Conservation (phyloP, 495 filamentous ascomycete genomes). For the Neurospora sp. region DNA sequence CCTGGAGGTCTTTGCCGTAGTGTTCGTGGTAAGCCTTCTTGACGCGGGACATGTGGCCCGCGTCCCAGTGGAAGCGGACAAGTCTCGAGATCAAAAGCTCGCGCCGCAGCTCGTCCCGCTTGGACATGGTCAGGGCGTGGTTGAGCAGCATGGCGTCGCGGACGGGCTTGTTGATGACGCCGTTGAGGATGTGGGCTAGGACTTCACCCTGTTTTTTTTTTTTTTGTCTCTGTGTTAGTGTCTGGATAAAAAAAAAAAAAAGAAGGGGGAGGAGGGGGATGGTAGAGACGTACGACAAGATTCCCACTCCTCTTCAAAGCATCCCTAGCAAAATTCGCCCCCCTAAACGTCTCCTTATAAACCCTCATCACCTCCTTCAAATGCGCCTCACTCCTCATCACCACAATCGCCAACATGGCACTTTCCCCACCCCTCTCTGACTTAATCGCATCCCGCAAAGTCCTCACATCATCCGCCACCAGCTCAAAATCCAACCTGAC, state of each 20-base stretch:
- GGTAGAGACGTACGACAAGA: slow-evolving; percentile 60
- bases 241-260: neutral
- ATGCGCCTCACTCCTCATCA: slow-evolving; percentile 68
- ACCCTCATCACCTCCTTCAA: slow-evolving; percentile 64
- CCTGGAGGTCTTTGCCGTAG: slow-evolving; percentile 60
- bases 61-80: slow-evolving; percentile 79
- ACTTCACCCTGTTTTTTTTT: slow-evolving; percentile 63
- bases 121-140: slow-evolving; percentile 64
- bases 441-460: slow-evolving; percentile 58
- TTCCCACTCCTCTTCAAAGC: slow-evolving; percentile 84
- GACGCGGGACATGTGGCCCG: slow-evolving; percentile 58
- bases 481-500: slow-evolving; percentile 36
- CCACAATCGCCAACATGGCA: slow-evolving; percentile 79
- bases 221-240: neutral
- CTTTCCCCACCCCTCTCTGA: slow-evolving; percentile 77
- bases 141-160: slow-evolving; percentile 91
- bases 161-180: slow-evolving; percentile 87
- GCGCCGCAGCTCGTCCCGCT: slow-evolving; percentile 56
- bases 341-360: slow-evolving; percentile 55
- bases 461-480: slow-evolving; percentile 60
- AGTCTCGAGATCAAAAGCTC: slow-evolving; percentile 74
- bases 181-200: slow-evolving; percentile 91
- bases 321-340: slow-evolving; percentile 73
- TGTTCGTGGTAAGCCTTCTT: slow-evolving; percentile 61
- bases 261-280: neutral